Evolutionary conservation across 176 grass and related monocot genomes (phyloP).

Genomic region (Typha latifolia): DNA sequence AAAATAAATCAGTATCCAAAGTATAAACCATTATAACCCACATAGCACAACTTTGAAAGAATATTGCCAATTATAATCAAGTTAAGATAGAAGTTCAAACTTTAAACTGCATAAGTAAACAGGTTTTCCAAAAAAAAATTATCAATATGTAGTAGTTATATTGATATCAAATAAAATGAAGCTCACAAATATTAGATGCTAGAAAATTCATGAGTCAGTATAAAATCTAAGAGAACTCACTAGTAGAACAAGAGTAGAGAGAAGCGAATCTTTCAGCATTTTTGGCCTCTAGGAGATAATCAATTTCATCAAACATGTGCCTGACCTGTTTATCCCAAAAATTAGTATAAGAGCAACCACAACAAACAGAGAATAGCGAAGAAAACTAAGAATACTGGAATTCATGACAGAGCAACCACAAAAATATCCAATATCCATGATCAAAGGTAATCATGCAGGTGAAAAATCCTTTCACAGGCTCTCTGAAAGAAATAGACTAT

Average conservation of each 20-base stretch:
- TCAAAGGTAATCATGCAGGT: no score
- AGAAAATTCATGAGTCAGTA: not conserved
- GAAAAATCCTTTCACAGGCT: no score
- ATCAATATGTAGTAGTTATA: not conserved
- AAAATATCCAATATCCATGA: no score
- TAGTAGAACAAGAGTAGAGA: constrained; percentile 47
- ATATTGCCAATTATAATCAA: no score
- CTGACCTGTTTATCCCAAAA: constrained; percentile 56
- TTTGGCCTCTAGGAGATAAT: constrained; percentile 75
- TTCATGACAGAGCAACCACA: no score
- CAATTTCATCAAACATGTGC: constrained; percentile 99
- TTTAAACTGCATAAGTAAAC: not conserved
- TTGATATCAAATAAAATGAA: not conserved
- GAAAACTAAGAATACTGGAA: not conserved
- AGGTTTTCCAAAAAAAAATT: not conserved
- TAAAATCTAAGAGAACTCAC: constrained; percentile 28
- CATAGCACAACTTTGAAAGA: no score
- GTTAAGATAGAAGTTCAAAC: not conserved
- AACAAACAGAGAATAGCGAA: not conserved
- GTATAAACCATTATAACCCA: no score
- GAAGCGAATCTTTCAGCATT: constrained; percentile 87
- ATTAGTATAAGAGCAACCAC: not conserved
- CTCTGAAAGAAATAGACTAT: no score
- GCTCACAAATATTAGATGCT: not conserved
- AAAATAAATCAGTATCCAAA: no score